Base-by-base conservation (phyloP, 1,139 yeast genomes). In the Debaryomycetaceae sp. region DNA sequence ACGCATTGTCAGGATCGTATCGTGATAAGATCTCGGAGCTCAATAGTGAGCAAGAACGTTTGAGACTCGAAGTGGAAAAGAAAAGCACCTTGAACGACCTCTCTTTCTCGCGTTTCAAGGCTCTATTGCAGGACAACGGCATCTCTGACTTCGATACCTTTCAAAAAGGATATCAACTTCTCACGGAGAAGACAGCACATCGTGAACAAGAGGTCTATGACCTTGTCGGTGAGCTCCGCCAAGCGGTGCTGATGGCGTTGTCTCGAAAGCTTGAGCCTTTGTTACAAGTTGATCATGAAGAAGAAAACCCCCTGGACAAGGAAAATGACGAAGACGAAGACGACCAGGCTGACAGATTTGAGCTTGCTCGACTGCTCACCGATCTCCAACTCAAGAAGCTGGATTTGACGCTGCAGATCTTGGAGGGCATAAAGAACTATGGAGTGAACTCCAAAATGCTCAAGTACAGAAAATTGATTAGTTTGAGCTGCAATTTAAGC, bases 401-500 rank as follows among this genome's bases (percentile, higher is more conserved):
- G 33, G 63, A 66, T 31, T 62, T 76, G 44, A 70, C 83, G 37
- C 56, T 59, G 34, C 57, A 63, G 24, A 67, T 80, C 33, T 60
- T 72, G 6, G 51, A 62, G 6, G 63, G 70, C 23, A 64, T 75
- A 41, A 70, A 63, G 45, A 53, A 55, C 45, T 70, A 61, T 53
- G 78, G 77, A 4, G 63, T 73, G 45, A 75, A 71, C 53, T 57
- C 59, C 17, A 87, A 86, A 62, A 83, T 90, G 80, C 80, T 83
- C 60, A 86, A 88, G 58, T 91, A 90, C 68, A 77, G 96, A 53
- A 81, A 82, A 57, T 73, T 93, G 51, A 83, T 93, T 40, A 83
- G 96, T 42, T 76, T 84, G 49, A 85, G 95, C 47, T 89, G 97
- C 55, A 95, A 89, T 4, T 76, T 89, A 48, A 80, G 81, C 45